Percentiles rank a stretch among this genome's conserved stretches.
Evolutionary conservation across 768 basidiomycete species (phyloP).

Genomic region (Rossbeevera mucosa): DNA sequence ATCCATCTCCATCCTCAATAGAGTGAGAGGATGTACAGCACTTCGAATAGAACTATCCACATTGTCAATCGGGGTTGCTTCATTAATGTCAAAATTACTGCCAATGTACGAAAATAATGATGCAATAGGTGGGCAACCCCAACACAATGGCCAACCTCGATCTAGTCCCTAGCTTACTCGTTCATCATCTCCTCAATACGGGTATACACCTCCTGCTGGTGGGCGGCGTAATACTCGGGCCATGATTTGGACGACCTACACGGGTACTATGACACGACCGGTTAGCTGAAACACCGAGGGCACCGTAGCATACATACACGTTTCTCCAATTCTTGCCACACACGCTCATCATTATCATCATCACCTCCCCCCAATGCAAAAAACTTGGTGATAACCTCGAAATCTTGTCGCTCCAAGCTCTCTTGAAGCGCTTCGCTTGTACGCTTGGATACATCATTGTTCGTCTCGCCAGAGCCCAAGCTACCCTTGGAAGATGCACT

Average conservation of each 20-base stretch:
- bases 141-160: background rate
- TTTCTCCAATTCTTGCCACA: conserved; percentile 48
- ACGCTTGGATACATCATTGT: background rate
- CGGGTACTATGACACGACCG: conserved; percentile 27
- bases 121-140: background rate
- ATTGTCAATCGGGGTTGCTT: background rate
- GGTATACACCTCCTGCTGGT: conserved; percentile 38
- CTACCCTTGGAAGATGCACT: conserved; percentile 1
- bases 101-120: conserved; percentile 4
- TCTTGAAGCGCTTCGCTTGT: conserved; percentile 4
- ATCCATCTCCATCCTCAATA: conserved; percentile 15
- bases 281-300: conserved; percentile 1
- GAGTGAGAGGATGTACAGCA: conserved; percentile 15
- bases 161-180: conserved; percentile 12
- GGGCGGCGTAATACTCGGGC: conserved; percentile 48
- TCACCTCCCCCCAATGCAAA: conserved; percentile 51
- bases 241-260: conserved; percentile 43
- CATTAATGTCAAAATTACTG: background rate
- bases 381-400: conserved; percentile 50
- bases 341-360: conserved; percentile 41
- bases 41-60: conserved; percentile 10
- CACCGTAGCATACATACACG: conserved; percentile 35
- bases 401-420: conserved; percentile 35
- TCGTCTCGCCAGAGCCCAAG: background rate
- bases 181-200: conserved; percentile 36